Evolutionary conservation across 176 grass and related monocot genomes (phyloP), one percentile per base, ranked within the genome.

Genomic region (Phoenix dactylifera): DNA sequence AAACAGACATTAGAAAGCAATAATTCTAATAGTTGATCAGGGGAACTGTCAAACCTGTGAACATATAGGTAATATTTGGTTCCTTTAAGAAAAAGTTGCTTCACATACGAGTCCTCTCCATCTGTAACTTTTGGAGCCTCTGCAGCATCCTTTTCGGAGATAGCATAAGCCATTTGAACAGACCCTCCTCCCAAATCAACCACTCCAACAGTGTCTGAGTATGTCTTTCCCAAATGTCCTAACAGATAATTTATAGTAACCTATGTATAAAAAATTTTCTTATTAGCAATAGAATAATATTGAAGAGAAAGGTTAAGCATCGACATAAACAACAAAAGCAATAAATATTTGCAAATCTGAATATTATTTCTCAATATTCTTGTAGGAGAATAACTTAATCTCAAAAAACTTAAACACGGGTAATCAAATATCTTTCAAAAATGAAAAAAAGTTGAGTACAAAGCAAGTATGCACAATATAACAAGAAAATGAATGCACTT

Each of bases 161-260:
- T 49, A 3, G 82, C 77, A 56, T 85, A 85, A 0, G 82, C 66
- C 67, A 79, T 85, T 76, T 85, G 72, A 10, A 75, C 57, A 0
- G 82, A 76, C 25, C 72, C 76, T 64, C 76, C 72, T 2, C 77
- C 82, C 54, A 80, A 29, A 64, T 71, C 76, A 67, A 85, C 62
- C 25, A 85, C 76, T 1, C 66, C 72, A 4, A 85, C 77, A 0
- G 82, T 85, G 29, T 76, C 19, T 22, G 72, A 79, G 26, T 76
- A 73, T 32, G 77, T 51, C 4, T 58, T 50, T 62, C 77, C 72
- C 0, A 85, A 15, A 20, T 68, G 64, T 30, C 72, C 77, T 60
- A 79, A 39, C 30, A 85, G 59, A 80, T 85, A 85, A 29, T 85
- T 85, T 16, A 85, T 51, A 39, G 82, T 71, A 30, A 75, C 72